These are phyloP conservation scores for Santalum album DNA, from an alignment of 164 flowering plant genomes.

Conservation along the genomic window DNA sequence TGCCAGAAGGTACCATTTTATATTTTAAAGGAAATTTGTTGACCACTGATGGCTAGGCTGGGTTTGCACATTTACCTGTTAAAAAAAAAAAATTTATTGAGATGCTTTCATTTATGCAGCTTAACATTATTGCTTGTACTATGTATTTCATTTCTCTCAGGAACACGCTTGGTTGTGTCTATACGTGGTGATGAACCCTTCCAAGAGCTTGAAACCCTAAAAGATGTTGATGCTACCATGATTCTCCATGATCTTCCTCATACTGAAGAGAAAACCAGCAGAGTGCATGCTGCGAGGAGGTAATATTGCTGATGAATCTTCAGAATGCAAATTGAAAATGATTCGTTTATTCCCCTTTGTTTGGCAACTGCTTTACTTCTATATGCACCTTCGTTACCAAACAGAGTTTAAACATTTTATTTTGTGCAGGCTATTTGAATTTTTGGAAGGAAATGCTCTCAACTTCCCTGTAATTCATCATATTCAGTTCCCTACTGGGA, in stretches of 20 bases:
- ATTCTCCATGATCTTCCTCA: constrained; percentile 69
- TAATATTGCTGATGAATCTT: constrained; percentile 16
- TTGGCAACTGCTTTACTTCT: too few species aligned
- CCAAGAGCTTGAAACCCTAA: constrained; percentile 68
- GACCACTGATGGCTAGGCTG: too few species aligned
- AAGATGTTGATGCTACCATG: constrained; percentile 70
- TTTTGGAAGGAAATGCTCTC: constrained; percentile 55
- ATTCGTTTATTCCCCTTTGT: too few species aligned
- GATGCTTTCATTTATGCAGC: background rate
- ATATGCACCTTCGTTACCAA: too few species aligned
- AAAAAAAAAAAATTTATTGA: too few species aligned
- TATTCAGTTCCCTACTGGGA: constrained; percentile 59
- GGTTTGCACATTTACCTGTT: too few species aligned
- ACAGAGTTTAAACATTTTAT: background rate
- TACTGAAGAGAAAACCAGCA: constrained; percentile 65
- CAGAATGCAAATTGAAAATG: background rate
- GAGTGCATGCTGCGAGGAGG: constrained; percentile 98
- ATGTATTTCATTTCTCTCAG: constrained; percentile 25
- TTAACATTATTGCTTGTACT: background rate
- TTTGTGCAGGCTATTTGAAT: constrained; percentile 76
- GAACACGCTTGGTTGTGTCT: constrained; percentile 81
- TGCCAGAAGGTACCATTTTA: constrained; percentile 64
- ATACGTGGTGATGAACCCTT: constrained; percentile 85
- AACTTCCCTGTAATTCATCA: constrained; percentile 89
- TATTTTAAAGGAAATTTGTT: background rate